phyloP scores from a whole-genome alignment of 345 rosid species.

The Lenwebbia sp. region DNA sequence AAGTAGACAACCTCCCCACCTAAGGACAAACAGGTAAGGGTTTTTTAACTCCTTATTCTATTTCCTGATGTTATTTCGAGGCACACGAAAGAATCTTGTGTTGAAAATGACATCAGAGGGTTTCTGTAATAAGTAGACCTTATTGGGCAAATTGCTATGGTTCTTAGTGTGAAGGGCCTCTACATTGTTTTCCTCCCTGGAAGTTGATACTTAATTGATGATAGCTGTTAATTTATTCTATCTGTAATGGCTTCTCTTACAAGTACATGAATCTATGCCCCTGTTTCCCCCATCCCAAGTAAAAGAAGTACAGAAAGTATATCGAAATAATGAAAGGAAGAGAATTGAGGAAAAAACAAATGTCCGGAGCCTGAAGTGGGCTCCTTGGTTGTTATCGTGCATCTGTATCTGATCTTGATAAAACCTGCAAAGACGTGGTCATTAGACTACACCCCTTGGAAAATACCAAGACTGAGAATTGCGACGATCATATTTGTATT shows the following conservation, averaged over 20 bases:
- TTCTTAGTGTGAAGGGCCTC: not conserved
- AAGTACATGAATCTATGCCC: not conserved
- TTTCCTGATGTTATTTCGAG: not conserved
- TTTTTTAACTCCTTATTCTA: not conserved
- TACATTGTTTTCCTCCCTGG: not conserved
- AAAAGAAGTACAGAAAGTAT: not conserved
- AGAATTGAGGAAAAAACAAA: not conserved
- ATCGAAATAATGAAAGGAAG: not conserved
- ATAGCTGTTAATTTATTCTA: not conserved
- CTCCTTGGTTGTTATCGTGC: not conserved
- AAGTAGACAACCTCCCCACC: slow-evolving; percentile 30
- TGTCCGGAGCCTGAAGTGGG: not conserved
- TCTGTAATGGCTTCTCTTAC: not conserved
- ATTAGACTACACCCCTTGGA: not conserved
- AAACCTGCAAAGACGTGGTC: not conserved
- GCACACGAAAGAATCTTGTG: not conserved
- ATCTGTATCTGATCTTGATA: not conserved
- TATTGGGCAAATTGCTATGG: not conserved
- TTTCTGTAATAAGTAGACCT: not conserved
- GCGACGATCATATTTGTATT: not conserved
- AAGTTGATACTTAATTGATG: not conserved
- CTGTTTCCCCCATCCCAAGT: not conserved
- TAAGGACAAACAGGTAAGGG: slow-evolving; percentile 53
- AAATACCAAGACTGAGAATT: not conserved
- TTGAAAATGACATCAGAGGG: not conserved